Base-by-base conservation (phyloP, 352 stramenopile genomes). In the Pythium apleroticum region DNA sequence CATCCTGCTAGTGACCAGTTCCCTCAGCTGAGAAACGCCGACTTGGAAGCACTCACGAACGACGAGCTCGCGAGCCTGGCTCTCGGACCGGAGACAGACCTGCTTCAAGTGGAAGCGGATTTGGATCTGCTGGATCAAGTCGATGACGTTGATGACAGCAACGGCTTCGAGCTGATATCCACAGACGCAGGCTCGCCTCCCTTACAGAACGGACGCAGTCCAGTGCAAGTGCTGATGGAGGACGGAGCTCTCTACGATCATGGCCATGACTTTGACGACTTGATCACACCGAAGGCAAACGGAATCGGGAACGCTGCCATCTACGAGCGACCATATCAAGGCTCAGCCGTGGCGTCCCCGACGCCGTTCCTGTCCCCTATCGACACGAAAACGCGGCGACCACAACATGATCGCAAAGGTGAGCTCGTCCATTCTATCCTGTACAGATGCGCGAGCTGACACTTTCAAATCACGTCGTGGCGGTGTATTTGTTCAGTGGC, bases 11-110 rank as follows among this genome's bases (percentile, higher is more conserved):
- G 57, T 31, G 60, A 73, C 20, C 45, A 69, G n/a, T 73, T 73
- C 37, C 61, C 61, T 15, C 66, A 73, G 52, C 66, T 73, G 15
- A 69, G 55, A 14, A 63, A 52, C 22, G 49, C 37, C 37, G 66
- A 73, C 22, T 49, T 73, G 2, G 66, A 69, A n/a, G 61, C 50
- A 5, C 61, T 73, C 30, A 73, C 60, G n/a, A 60, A 66, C 25
- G 66, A 69, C 28, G 60, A 73, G 25, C 52, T 69, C 19, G 50
- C 60, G 4, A 66, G 30, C 19, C 46, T 73, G 14, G 56, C 66
- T 5, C 45, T 73, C 7, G 46, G 58, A 46, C 33, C 59, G 6
- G 65, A 71, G 19, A 50, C 39, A 1, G 65, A 71, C 30, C 35
- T 71, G 6, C 28, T 71, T 25, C 30, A 66, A 41, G 65, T 71